Percentiles rank a stretch among this genome's conserved stretches.
These are phyloP conservation scores for Epicoccum nigrum DNA, from an alignment of 2,329 filamentous ascomycete genomes.

Conservation along the genomic window DNA sequence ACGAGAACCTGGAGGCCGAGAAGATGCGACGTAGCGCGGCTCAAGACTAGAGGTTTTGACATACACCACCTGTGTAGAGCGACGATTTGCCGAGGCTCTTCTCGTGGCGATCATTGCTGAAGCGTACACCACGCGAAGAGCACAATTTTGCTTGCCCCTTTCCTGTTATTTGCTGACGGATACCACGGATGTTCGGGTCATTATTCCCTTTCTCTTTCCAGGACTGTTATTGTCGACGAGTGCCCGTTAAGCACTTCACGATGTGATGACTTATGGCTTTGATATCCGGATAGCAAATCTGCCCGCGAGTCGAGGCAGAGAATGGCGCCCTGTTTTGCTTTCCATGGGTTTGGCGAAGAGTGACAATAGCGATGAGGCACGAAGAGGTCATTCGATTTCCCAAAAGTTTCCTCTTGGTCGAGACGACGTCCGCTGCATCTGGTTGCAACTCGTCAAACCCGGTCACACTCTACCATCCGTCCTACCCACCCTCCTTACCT, in stretches of 20 bases:
- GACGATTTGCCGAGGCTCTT: constrained; percentile 7
- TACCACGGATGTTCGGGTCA: constrained; percentile 40
- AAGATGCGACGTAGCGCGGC: constrained; percentile 93
- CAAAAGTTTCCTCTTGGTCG: background rate
- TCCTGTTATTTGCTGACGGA: constrained; percentile 40
- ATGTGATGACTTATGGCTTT: constrained; percentile 52
- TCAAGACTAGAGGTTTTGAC: constrained; percentile 53
- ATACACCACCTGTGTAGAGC: constrained; percentile 1
- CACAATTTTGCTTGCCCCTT: constrained; percentile 40
- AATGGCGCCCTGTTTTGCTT: constrained; percentile 35
- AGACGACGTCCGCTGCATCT: constrained; percentile 7
- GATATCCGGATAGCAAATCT: constrained; percentile 46
- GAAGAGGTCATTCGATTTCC: background rate
- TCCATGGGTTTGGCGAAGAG: constrained; percentile 21
- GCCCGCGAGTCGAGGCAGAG: constrained; percentile 36
- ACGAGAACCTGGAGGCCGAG: constrained; percentile 98
- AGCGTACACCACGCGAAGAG: constrained; percentile 28
- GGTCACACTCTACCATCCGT: constrained; percentile 19
- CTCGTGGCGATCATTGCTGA: background rate
- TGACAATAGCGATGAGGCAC: background rate
- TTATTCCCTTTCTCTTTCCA: constrained; percentile 38
- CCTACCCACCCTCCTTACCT: constrained; percentile 17
- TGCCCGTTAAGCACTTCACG: constrained; percentile 50
- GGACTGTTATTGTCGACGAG: constrained; percentile 37
- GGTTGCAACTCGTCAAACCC: constrained; percentile 12